These are phyloP conservation scores for Theileria annulata DNA, from an alignment of 169 alveolate genomes.

Conservation along the genomic window DNA sequence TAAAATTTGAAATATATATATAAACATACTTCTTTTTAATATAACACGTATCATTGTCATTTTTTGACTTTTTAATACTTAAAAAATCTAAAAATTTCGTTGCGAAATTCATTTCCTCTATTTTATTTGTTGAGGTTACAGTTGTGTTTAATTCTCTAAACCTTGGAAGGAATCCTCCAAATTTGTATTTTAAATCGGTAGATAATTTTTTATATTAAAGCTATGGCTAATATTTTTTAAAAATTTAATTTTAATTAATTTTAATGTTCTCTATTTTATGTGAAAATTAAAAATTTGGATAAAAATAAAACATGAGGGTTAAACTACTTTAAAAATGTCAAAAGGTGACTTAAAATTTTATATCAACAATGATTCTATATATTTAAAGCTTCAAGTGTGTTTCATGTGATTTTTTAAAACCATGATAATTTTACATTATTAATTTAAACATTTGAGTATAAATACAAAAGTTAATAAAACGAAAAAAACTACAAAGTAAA, in stretches of 20 bases:
- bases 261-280: background rate
- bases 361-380: background rate
- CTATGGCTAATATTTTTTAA: background rate
- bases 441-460: background rate
- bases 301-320: background rate
- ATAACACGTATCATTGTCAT: background rate
- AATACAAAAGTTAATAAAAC: background rate
- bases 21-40: constrained; percentile 4
- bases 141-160: background rate
- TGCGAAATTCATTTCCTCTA: background rate
- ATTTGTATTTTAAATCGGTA: background rate
- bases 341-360: background rate
- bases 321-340: background rate
- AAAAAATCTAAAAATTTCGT: background rate
- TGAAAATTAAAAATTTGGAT: background rate
- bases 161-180: background rate
- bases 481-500: background rate
- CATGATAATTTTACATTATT: background rate
- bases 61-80: background rate
- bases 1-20: background rate
- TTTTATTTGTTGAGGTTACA: background rate
- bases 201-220: background rate
- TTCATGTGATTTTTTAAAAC: background rate
- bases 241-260: background rate
- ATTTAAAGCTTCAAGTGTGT: background rate